A percentile compares a stretch with the other conserved stretches of the same genome.
phyloP scores from a whole-genome alignment of 768 basidiomycete genomes.

The Boletus rubroflammeus region DNA sequence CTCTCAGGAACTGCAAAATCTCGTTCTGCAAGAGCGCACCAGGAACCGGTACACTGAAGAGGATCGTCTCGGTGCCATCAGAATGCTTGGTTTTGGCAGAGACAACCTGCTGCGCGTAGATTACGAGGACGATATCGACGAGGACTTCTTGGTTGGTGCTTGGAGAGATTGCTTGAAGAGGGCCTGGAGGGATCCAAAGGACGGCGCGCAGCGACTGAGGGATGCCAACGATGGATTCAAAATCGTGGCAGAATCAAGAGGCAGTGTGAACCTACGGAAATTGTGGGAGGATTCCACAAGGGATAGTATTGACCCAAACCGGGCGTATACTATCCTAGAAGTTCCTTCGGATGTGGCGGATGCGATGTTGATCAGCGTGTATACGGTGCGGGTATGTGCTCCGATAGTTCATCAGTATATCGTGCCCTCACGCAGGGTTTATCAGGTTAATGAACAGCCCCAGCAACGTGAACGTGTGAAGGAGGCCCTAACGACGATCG shows the following conservation, averaged over 20 bases:
- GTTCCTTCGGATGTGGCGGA: constrained; percentile 72
- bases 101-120: constrained; percentile 59
- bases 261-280: constrained; percentile 46
- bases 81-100: constrained; percentile 62
- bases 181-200: constrained; percentile 46
- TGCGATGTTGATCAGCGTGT: constrained; percentile 71
- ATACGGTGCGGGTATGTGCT: constrained; percentile 57
- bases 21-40: constrained; percentile 58
- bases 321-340: constrained; percentile 70
- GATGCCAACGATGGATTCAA: constrained; percentile 66
- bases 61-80: constrained; percentile 48
- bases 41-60: constrained; percentile 60
- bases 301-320: constrained; percentile 59
- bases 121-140: constrained; percentile 66
- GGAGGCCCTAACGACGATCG: constrained; percentile 70
- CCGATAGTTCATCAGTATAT: background rate
- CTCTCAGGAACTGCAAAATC: constrained; percentile 48
- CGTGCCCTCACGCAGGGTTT: constrained; percentile 7
- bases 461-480: constrained; percentile 64
- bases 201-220: constrained; percentile 46
- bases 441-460: constrained; percentile 69
- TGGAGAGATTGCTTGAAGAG: constrained; percentile 59
- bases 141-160: constrained; percentile 66
- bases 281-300: constrained; percentile 54
- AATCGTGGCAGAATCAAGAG: constrained; percentile 61